A percentile compares a stretch with the other conserved stretches of the same genome.
These are phyloP conservation scores for Aspergillus puulaauensis DNA, from an alignment of 2,329 filamentous ascomycete species.

Conservation along the genomic window DNA sequence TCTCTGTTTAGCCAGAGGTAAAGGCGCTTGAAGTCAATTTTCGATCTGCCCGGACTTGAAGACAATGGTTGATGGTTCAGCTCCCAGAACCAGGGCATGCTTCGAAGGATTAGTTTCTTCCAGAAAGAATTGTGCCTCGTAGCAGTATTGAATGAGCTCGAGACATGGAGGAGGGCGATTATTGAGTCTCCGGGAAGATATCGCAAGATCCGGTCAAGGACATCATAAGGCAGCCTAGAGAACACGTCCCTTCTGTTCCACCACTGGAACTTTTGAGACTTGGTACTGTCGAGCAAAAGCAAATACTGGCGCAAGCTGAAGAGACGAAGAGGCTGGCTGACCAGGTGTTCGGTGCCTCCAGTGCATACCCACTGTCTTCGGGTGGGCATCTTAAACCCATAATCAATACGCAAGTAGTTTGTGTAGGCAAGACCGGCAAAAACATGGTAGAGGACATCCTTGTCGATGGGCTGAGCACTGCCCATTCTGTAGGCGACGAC, in stretches of 20 bases:
- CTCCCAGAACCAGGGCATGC: not conserved
- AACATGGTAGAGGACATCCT: not conserved
- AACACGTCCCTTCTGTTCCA: not conserved
- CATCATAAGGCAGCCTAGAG: not conserved
- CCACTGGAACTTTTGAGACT: not conserved
- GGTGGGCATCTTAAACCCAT: not conserved
- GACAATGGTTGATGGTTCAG: not conserved
- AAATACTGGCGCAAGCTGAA: not conserved
- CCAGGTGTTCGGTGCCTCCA: not conserved
- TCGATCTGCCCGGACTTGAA: not conserved
- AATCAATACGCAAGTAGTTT: not conserved
- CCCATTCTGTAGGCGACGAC: not conserved
- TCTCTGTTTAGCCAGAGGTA: not conserved
- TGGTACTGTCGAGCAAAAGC: not conserved
- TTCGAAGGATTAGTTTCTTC: not conserved
- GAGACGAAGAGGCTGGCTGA: not conserved
- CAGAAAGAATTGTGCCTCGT: not conserved
- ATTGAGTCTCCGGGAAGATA: not conserved
- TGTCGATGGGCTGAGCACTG: not conserved
- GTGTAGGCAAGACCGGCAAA: not conserved
- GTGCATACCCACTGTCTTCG: not conserved
- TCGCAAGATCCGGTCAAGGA: not conserved
- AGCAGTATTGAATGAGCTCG: not conserved
- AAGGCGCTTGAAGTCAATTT: not conserved
- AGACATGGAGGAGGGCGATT: not conserved